These are phyloP conservation scores for Sindora glabra DNA, from an alignment of 306 rosid species.

Conservation along the genomic window DNA sequence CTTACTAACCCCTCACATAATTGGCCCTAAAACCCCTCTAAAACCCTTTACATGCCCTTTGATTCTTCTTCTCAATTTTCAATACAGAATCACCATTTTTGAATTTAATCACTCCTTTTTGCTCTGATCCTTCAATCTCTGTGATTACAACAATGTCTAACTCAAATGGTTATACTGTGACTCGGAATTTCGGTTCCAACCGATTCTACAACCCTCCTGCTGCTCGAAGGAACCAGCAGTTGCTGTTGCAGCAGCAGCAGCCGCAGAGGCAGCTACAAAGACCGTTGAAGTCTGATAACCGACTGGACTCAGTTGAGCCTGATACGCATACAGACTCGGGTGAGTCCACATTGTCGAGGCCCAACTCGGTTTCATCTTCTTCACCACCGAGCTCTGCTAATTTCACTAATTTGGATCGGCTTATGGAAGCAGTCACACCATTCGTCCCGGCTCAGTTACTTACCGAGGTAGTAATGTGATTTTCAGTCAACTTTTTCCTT, in stretches of 20 bases:
- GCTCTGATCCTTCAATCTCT: neutral
- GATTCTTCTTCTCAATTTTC: neutral
- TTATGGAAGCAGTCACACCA: slow-evolving; percentile 23
- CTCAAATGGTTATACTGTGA: slow-evolving; percentile 8
- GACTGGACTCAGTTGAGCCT: slow-evolving; percentile 1
- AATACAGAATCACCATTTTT: neutral
- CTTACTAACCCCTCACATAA: neutral
- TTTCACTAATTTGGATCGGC: slow-evolving; percentile 11
- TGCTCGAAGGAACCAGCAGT: slow-evolving; percentile 8
- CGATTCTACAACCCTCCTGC: slow-evolving; percentile 20
- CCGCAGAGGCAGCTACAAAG: slow-evolving; percentile 4
- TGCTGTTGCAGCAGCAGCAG: slow-evolving; percentile 4
- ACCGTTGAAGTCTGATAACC: slow-evolving; percentile 1
- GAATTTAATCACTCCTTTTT: neutral
- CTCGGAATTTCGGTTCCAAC: slow-evolving; percentile 11
- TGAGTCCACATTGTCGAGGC: slow-evolving; percentile 15
- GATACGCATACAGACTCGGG: slow-evolving; percentile 1
- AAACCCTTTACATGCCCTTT: neutral
- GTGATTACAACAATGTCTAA: slow-evolving; percentile 26
- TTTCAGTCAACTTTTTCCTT: neutral
- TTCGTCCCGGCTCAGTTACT: neutral
- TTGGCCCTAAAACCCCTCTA: slow-evolving; percentile 15
- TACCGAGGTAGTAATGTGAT: slow-evolving; percentile 8
- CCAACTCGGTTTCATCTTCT: slow-evolving; percentile 22
- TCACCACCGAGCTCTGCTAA: slow-evolving; percentile 10